phyloP scores from a whole-genome alignment of 805 yeast species.

The Zygosaccharomyces gambellarensis region DNA sequence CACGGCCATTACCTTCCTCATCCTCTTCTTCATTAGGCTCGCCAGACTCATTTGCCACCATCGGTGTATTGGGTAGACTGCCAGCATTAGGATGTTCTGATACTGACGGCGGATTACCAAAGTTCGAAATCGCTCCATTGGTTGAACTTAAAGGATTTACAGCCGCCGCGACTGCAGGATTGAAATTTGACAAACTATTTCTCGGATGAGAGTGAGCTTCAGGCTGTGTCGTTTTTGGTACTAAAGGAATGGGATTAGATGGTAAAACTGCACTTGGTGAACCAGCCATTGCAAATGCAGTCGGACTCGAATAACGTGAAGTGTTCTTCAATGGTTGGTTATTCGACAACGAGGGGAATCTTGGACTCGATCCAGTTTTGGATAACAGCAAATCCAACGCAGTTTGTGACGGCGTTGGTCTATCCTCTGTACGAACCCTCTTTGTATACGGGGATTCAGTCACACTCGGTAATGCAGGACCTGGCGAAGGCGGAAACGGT shows the following conservation, averaged over 20 bases:
- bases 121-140: neutral
- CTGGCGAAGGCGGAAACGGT: conserved; percentile 18
- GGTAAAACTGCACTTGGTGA: conserved; percentile 11
- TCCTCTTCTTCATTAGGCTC: neutral
- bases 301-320: conserved; percentile 12
- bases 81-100: neutral
- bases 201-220: conserved; percentile 1
- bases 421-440: conserved; percentile 23
- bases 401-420: conserved; percentile 30
- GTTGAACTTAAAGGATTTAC: too few relatives aligned
- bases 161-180: too few relatives aligned
- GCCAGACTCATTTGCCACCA: neutral
- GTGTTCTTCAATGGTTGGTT: conserved; percentile 4
- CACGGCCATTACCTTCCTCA: neutral
- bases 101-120: neutral
- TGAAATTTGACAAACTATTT: neutral
- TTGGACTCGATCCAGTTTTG: conserved; percentile 23
- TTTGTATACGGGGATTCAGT: conserved; percentile 22
- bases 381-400: conserved; percentile 32
- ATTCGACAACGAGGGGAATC: conserved; percentile 10
- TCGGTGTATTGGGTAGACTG: neutral
- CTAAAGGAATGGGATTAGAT: conserved; percentile 2
- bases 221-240: conserved; percentile 1
- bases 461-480: conserved; percentile 1
- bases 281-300: conserved; percentile 10